Evolutionary conservation across 805 yeast species (phyloP), one percentile per base, ranked within the genome.

Genomic region (Maudiozyma barnettii): DNA sequence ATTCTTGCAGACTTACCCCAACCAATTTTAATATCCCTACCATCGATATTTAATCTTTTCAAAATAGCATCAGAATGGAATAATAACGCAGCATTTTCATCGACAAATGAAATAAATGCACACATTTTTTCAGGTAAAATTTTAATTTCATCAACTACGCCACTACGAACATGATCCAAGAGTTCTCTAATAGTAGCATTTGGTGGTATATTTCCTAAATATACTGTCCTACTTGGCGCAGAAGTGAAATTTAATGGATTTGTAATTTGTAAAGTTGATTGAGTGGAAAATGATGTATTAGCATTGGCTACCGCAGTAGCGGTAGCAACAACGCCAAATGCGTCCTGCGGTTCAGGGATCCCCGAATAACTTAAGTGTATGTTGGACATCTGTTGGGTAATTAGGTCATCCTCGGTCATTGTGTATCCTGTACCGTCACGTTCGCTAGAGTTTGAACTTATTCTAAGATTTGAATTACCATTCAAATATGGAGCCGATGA

Each of bases 21-120:
- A 12, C 96, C 96, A 50, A 91, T 77, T 59, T 88, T 78, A 48
- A 90, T 78, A 58, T 86, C 95, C 54, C 83, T 80, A 41, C 87
- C 89, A 55, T 79, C 80, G 50, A 93, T 84, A 39, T 82, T 78
- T 52, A 90, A 72, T 61, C 90, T 79, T 61, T 87, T 88, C 61
- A 91, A 73, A 44, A 86, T 82, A 37, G 96, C 95, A 68, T 90
- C 97, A 0, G 96, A 86, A 66, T 89, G 96, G 69, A 93, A 93
- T 54, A 88, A 77, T 50, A 88, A 72, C 0, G 98, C 97, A 29
- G 93, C 77, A 54, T 85, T 82, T 63, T 84, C 91, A 64, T 89
- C 96, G 48, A 91, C 72, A 64, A 93, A 91, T 5, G 96, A 84
- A 39, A 91, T 76, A 61, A 87, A 87, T 2, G 96, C 96, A 72